These are phyloP conservation scores for Fusarium torulosum DNA, from an alignment of 2,329 filamentous ascomycete genomes.

Conservation along the genomic window DNA sequence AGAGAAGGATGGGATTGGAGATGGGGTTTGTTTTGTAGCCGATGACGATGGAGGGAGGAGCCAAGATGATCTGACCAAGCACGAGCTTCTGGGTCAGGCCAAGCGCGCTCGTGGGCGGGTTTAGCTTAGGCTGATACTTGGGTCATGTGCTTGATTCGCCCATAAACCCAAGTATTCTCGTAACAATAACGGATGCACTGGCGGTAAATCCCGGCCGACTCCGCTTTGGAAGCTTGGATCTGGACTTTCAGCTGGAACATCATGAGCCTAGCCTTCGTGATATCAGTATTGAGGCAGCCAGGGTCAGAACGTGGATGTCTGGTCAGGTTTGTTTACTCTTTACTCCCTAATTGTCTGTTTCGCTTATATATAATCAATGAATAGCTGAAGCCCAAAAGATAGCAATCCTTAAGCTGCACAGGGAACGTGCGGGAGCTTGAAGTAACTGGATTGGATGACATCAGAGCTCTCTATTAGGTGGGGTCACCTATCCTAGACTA, in stretches of 20 bases:
- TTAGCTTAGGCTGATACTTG: conserved; percentile 28
- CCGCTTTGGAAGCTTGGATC: conserved; percentile 39
- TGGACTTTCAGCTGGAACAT: conserved; percentile 10
- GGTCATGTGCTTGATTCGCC: fast-evolving
- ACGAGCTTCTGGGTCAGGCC: conserved; percentile 29
- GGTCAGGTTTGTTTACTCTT: conserved; percentile 14
- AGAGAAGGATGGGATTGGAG: conserved; percentile 18
- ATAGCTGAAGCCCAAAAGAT: background rate
- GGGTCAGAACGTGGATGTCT: conserved; percentile 25
- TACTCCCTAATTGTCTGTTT: background rate
- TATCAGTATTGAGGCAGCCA: conserved; percentile 27
- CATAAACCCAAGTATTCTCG: conserved; percentile 16
- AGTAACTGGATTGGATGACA: conserved; percentile 11
- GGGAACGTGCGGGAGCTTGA: background rate
- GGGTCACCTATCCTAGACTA: background rate
- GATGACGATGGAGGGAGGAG: conserved; percentile 46
- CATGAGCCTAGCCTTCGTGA: conserved; percentile 33
- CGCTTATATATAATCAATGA: background rate
- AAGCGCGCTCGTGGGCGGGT: conserved; percentile 6
- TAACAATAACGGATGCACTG: conserved; percentile 25
- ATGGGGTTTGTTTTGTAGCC: conserved; percentile 40
- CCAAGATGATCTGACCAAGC: conserved; percentile 47
- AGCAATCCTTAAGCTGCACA: background rate
- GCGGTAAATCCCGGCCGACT: conserved; percentile 46
- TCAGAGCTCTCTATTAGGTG: conserved; percentile 16